A percentile compares a stretch with the other conserved stretches of the same genome.
These are phyloP conservation scores for Tuber brumale DNA, from an alignment of 495 filamentous ascomycete genomes.

Conservation along the genomic window DNA sequence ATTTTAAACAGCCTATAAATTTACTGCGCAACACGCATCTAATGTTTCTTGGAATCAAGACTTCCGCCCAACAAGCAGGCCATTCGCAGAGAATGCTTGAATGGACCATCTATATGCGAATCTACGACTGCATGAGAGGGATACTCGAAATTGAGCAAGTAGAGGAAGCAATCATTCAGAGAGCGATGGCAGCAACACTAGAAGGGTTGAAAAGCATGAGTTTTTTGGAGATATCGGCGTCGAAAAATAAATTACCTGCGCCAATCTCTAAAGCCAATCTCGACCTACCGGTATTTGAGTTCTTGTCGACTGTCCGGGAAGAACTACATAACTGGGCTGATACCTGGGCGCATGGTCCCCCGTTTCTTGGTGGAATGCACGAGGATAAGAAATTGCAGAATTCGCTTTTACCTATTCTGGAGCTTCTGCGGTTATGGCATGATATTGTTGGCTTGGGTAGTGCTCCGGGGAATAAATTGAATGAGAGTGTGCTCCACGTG, in stretches of 20 bases:
- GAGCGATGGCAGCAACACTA: constrained; percentile 22
- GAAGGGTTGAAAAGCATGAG: constrained; percentile 31
- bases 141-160: constrained; percentile 17
- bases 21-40: constrained; percentile 59
- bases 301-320: constrained; percentile 25
- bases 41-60: constrained; percentile 33
- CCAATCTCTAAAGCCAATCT: constrained; percentile 14
- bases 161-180: constrained; percentile 32
- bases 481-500: constrained; percentile 53
- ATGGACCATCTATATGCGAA: constrained; percentile 2
- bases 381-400: neutral
- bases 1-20: constrained; percentile 53
- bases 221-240: constrained; percentile 37
- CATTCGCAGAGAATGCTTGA: constrained; percentile 10
- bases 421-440: constrained; percentile 34
- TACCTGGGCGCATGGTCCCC: neutral
- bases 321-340: neutral
- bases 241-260: constrained; percentile 11
- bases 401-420: constrained; percentile 10
- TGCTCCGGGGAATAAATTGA: constrained; percentile 41
- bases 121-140: constrained; percentile 27
- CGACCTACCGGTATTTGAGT: constrained; percentile 34
- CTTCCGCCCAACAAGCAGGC: constrained; percentile 6
- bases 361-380: neutral
- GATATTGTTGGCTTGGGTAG: constrained; percentile 41